Base-by-base conservation (phyloP, 2,329 filamentous ascomycete species). In the Neofusicoccum ribis region DNA sequence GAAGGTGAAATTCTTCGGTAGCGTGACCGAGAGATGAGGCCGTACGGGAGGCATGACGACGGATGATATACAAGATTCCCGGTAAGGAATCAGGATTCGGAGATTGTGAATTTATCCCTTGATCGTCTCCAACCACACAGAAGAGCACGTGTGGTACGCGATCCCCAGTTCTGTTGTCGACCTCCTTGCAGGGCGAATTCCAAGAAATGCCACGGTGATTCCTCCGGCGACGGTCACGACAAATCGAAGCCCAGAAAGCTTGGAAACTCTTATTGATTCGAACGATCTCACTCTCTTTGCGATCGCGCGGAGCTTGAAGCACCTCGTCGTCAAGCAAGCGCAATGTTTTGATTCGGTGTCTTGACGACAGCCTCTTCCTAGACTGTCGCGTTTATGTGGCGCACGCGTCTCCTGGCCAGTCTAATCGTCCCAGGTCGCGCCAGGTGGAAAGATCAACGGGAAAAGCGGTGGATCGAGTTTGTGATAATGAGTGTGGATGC, bases 1-100 rank as follows among this genome's bases (percentile, higher is more conserved):
- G 70, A 83, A 83, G 70, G 78, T 80, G 75, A 82, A 81, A 74
- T 79, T 82, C 63, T 80, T 76, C 31, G 83, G 83, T 43, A 85
- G 77, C 31, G 81, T 82, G 67, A 82, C 82, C 59, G 81, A 83
- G 34, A 83, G 72, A 64, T 82, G 75, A 54, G 81, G 80, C 65
- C 80, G 80, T 69, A 76, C 73, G 34, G 76, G 72, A 34, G 79
- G 77, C 78, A 80, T 80, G 34, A 31, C 43, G 62, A 54, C 47
- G 34, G 23, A 41, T 39, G 51, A 56, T 58, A 64, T 64, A 64
- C 51, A 56, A 47, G 34, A 47, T 58, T 14, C 43, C 43, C 50
- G 41, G 62, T 41, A 58, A 64, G 62, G 51, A 58, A 64, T 56
- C 50, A 43, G 27, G 61, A 15, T 7, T 50, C 50, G 62, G 62